Conservation (phyloP, 2,329 filamentous ascomycete genomes). For the Hypoxylon sp. region DNA sequence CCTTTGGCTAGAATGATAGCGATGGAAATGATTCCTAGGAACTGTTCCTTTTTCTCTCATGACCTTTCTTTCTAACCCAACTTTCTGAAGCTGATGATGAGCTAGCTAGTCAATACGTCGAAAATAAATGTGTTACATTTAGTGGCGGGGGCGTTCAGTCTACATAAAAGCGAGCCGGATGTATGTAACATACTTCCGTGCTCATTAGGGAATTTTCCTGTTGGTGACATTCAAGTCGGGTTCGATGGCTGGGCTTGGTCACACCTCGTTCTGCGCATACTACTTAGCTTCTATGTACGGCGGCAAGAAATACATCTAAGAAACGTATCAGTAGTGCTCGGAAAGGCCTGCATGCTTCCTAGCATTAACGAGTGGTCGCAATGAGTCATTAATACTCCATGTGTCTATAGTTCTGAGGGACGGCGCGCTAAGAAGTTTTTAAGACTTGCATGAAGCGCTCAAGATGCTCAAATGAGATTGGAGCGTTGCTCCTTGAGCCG, state of each 20-base stretch:
- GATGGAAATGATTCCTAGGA: background rate
- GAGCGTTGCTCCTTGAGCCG: background rate
- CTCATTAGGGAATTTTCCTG: background rate
- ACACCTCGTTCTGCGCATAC: background rate
- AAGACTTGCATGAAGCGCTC: background rate
- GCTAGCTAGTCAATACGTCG: background rate
- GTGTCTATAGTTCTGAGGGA: background rate
- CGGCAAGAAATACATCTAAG: background rate
- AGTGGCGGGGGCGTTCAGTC: background rate
- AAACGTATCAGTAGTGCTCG: background rate
- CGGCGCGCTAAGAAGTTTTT: background rate
- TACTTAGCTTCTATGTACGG: background rate
- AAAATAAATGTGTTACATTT: background rate
- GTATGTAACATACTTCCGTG: background rate
- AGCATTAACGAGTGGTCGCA: background rate
- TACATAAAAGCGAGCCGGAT: background rate
- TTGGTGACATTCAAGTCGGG: background rate
- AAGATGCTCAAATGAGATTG: background rate
- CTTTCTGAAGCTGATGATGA: background rate
- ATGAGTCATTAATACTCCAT: background rate
- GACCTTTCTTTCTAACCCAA: background rate
- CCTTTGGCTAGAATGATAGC: background rate
- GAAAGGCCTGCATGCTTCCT: conserved; percentile 1
- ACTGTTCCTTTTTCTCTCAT: background rate
- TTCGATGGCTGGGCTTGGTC: background rate